phyloP scores from a whole-genome alignment of 2,329 filamentous ascomycete species.

The Pseudogymnoascus sp. region DNA sequence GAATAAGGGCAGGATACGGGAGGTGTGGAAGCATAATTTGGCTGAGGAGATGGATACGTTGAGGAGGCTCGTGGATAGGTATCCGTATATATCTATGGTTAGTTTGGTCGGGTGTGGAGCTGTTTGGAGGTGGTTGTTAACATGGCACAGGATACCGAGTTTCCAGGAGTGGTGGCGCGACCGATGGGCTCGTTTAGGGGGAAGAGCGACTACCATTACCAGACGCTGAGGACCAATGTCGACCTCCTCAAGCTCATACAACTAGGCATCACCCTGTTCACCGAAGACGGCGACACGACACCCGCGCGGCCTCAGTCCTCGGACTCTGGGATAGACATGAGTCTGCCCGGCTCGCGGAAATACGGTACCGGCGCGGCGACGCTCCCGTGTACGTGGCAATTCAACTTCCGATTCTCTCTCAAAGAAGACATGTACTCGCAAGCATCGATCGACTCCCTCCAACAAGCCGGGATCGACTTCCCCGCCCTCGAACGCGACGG shows the following conservation, averaged over 20 bases:
- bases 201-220: slow-evolving; percentile 97
- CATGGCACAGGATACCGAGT: slow-evolving; percentile 74
- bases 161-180: slow-evolving; percentile 91
- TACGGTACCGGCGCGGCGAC: slow-evolving; percentile 39
- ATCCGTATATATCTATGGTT: slow-evolving; percentile 97
- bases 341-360: slow-evolving; percentile 28
- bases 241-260: slow-evolving; percentile 97
- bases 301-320: slow-evolving; percentile 51
- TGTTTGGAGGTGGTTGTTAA: slow-evolving; percentile 9
- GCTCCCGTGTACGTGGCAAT: slow-evolving; percentile 91
- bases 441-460: slow-evolving; percentile 83
- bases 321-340: slow-evolving; percentile 34
- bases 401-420: slow-evolving; percentile 95
- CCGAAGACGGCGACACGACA: slow-evolving; percentile 78
- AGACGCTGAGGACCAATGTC: slow-evolving; percentile 93
- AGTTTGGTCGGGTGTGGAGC: slow-evolving; percentile 29
- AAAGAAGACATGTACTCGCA: slow-evolving; percentile 97
- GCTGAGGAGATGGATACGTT: slow-evolving; percentile 83
- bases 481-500: slow-evolving; percentile 73
- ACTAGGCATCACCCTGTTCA: slow-evolving; percentile 89
- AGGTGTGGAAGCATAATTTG: slow-evolving; percentile 91
- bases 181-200: slow-evolving; percentile 91
- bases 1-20: slow-evolving; percentile 73
- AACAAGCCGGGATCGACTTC: slow-evolving; percentile 90
- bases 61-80: slow-evolving; percentile 76